phyloP scores from a whole-genome alignment of 2,329 filamentous ascomycete species.

The Beauveria caledonica region DNA sequence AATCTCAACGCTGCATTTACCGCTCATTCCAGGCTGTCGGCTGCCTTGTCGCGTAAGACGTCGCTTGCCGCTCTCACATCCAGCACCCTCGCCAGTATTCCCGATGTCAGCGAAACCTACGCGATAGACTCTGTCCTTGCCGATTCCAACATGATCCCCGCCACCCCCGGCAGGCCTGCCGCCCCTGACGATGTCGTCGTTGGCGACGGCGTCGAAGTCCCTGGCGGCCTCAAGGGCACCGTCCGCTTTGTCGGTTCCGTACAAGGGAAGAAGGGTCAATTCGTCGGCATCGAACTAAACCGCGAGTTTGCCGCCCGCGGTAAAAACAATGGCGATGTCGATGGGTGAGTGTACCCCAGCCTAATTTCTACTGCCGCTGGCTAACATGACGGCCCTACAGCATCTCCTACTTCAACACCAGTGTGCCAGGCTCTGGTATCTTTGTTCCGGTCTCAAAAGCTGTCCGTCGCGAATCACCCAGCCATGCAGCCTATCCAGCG shows the following conservation, averaged over 20 bases:
- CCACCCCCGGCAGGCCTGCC: constrained; percentile 49
- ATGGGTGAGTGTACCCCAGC: constrained; percentile 56
- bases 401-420: constrained; percentile 73
- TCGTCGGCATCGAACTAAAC: constrained; percentile 86
- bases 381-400: constrained; percentile 28
- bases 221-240: constrained; percentile 83
- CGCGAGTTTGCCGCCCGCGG: constrained; percentile 72
- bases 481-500: constrained; percentile 40
- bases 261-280: constrained; percentile 79
- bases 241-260: constrained; percentile 86
- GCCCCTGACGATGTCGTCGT: constrained; percentile 60
- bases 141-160: constrained; percentile 40
- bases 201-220: constrained; percentile 83
- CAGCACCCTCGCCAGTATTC: constrained; percentile 54
- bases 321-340: constrained; percentile 94
- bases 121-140: constrained; percentile 45
- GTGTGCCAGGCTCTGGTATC: constrained; percentile 74
- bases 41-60: constrained; percentile 55
- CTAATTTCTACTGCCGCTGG: not conserved
- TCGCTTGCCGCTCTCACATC: constrained; percentile 63
- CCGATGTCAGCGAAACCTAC: constrained; percentile 59
- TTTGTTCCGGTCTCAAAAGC: constrained; percentile 85
- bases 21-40: constrained; percentile 38
- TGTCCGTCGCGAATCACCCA: constrained; percentile 54
- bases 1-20: constrained; percentile 48